Base-by-base conservation (phyloP, 2,329 filamentous ascomycete species). In the Basipetospora chlamydospora region DNA sequence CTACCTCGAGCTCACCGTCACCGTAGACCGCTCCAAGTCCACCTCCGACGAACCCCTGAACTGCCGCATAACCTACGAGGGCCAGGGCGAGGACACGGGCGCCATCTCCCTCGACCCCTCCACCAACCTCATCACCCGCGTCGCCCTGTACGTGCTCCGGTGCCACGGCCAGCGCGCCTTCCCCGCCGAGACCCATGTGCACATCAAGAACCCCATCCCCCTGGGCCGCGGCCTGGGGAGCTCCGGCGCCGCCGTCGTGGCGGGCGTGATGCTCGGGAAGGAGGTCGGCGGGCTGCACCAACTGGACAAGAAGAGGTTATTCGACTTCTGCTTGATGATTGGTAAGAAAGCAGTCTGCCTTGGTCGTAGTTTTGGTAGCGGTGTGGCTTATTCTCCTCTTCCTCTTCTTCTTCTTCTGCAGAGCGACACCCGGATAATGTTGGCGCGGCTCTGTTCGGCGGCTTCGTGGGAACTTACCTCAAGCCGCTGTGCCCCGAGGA, bases 291-390 rank as follows among this genome's bases (percentile, higher is more conserved):
- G 79, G 22, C 67, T 98, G 42, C 67, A 78, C 30, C 64, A 70
- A 28, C 63, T 98, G 43, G 75, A 73, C 40, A 78, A 83, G 49
- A 80, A 84, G 44, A 71, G 90, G 26, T 72, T 98, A 54, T 78
- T 98, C 49, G 90, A 98, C 60, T 98, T 86, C 57, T 94, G 85
- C 53, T 66, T 98, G 46, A 98, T 98, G 90, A 93, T 95, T 58
- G 83, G 78, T 80, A 57, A 45, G 22, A n/a, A n/a, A n/a, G n/a
- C n/a, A n/a, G n/a, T n/a, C n/a, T n/a, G n/a, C n/a, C n/a, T n/a
- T n/a, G n/a, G n/a, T n/a, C n/a, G n/a, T n/a, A n/a, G n/a, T n/a
- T n/a, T n/a, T n/a, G n/a, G n/a, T n/a, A n/a, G 22, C 22, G 6
- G 22, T 23, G 22, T 23, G 22, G n/a, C n/a, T 21, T 28, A 21